Conservation (phyloP, 2,329 filamentous ascomycete species). For the Verticillium longisporum region DNA sequence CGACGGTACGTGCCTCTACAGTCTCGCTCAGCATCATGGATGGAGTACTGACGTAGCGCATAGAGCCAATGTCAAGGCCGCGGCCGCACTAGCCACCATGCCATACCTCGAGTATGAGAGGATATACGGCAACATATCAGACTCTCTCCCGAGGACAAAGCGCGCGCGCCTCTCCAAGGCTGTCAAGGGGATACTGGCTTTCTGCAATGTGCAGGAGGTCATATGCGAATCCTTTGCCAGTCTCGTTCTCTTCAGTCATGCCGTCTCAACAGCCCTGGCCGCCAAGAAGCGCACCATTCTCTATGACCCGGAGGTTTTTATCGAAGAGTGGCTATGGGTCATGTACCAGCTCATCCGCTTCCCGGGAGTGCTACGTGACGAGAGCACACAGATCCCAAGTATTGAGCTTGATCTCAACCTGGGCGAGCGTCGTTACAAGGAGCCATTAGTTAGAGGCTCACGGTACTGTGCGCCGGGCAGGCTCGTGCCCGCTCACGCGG, state of each 20-base stretch:
- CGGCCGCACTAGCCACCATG: slow-evolving; percentile 19
- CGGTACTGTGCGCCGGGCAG: background rate
- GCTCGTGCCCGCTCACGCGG: background rate
- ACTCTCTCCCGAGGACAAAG: slow-evolving; percentile 13
- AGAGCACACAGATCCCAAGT: background rate
- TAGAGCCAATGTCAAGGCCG: slow-evolving; percentile 28
- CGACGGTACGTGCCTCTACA: slow-evolving; percentile 18
- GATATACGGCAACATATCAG: slow-evolving; percentile 14
- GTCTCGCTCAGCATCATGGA: background rate
- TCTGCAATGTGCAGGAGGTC: slow-evolving; percentile 13
- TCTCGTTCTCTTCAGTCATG: slow-evolving; percentile 18
- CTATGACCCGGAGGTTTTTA: slow-evolving; percentile 22
- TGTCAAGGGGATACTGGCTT: slow-evolving; percentile 14
- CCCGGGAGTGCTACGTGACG: slow-evolving; percentile 17
- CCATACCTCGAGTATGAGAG: slow-evolving; percentile 24
- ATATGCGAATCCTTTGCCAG: slow-evolving; percentile 17
- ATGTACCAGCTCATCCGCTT: slow-evolving; percentile 18
- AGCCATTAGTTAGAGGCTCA: background rate
- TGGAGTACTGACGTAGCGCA: background rate
- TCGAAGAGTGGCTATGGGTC: slow-evolving; percentile 23
- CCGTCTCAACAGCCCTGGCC: slow-evolving; percentile 14
- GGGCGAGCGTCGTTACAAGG: background rate
- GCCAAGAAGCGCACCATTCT: slow-evolving; percentile 6
- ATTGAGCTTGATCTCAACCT: background rate
- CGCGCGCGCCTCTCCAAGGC: slow-evolving; percentile 9